These are phyloP conservation scores for Neophaeococcomyces aloes DNA, from an alignment of 2,329 filamentous ascomycete species.

Conservation along the genomic window DNA sequence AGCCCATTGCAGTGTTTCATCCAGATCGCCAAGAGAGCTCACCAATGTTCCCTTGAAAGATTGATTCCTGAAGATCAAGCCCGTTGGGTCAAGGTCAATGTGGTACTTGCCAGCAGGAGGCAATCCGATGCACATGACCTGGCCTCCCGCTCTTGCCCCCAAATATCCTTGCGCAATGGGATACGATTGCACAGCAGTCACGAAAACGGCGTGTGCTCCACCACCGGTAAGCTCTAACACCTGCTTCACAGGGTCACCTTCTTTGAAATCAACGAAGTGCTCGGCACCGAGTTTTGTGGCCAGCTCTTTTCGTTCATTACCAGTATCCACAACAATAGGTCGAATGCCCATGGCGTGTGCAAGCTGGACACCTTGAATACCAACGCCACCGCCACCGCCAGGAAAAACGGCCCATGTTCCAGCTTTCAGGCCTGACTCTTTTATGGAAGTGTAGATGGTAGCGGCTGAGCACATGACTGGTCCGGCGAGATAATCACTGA, in stretches of 20 bases:
- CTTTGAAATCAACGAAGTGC: conserved; percentile 44
- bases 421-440: conserved; percentile 39
- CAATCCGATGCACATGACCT: conserved; percentile 43
- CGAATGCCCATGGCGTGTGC: conserved; percentile 47
- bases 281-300: conserved; percentile 43
- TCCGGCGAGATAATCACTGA: conserved; percentile 44
- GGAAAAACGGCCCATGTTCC: conserved; percentile 47
- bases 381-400: conserved; percentile 46
- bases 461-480: conserved; percentile 51
- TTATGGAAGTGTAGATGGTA: conserved; percentile 48
- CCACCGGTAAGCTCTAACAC: conserved; percentile 38
- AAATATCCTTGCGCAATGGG: conserved; percentile 33
- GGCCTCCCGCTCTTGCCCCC: conserved; percentile 38
- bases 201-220: conserved; percentile 38
- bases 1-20: conserved; percentile 10
- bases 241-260: conserved; percentile 27
- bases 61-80: conserved; percentile 12
- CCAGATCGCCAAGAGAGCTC: conserved; percentile 8
- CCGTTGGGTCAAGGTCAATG: conserved; percentile 12
- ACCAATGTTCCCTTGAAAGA: conserved; percentile 14
- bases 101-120: conserved; percentile 16
- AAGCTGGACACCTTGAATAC: conserved; percentile 47
- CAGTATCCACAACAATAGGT: conserved; percentile 45
- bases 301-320: conserved; percentile 37
- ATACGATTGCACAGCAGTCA: conserved; percentile 31